phyloP scores from a whole-genome alignment of 345 rosid species.

The Capsella bursapastoris region DNA sequence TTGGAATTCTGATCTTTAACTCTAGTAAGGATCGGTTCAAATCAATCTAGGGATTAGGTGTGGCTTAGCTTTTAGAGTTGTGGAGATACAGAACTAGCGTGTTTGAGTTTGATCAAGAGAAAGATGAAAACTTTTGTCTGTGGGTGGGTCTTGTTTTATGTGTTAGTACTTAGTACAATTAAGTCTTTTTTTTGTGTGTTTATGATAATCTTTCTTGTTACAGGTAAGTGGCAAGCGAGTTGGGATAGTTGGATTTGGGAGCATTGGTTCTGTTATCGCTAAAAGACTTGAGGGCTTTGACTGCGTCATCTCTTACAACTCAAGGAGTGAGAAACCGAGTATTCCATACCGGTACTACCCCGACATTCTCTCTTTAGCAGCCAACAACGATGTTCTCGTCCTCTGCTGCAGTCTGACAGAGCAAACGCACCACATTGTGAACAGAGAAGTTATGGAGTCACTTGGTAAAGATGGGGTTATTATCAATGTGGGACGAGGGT shows the following conservation, averaged over 20 bases:
- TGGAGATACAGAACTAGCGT: background rate
- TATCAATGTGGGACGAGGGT: constrained; percentile 43
- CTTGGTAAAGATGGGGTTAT: constrained; percentile 43
- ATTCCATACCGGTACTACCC: constrained; percentile 25
- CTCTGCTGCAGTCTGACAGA: constrained; percentile 41
- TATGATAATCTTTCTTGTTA: background rate
- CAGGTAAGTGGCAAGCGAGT: constrained; percentile 43
- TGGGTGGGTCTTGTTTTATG: constrained; percentile 10
- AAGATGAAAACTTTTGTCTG: background rate
- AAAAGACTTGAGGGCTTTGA: constrained; percentile 42
- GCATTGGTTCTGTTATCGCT: constrained; percentile 32
- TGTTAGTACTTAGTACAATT: background rate
- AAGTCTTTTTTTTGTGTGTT: background rate
- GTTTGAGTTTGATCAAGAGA: background rate
- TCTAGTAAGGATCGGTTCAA: background rate
- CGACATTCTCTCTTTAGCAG: constrained; percentile 39
- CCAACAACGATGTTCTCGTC: constrained; percentile 32
- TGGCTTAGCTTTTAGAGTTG: background rate
- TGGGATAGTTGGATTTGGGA: constrained; percentile 44
- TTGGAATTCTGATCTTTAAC: constrained; percentile 8
- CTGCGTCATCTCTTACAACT: constrained; percentile 39
- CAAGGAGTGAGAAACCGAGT: constrained; percentile 32
- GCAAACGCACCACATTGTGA: constrained; percentile 37
- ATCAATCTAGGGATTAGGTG: background rate
- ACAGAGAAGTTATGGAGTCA: constrained; percentile 42